Conservation (phyloP, 805 yeast species). For the Wickerhamiella shivajii region DNA sequence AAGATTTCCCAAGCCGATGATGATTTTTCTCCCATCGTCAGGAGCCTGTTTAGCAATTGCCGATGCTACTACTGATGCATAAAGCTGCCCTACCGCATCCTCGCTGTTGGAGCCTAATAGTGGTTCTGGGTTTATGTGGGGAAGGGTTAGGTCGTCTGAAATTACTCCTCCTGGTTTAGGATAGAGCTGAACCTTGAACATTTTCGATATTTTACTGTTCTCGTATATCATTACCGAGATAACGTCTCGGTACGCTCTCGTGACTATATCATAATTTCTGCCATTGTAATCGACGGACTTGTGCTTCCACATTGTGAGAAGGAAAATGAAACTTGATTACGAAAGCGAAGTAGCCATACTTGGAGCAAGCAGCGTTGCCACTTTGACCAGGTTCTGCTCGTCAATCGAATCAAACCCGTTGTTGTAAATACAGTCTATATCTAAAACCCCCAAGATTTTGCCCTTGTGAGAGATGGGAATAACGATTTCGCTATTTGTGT, state of each 20-base stretch:
- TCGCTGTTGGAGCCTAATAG: slow-evolving; percentile 15
- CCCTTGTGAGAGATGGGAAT: slow-evolving; percentile 50
- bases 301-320: slow-evolving; percentile 4
- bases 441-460: slow-evolving; percentile 58
- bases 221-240: slow-evolving; percentile 22
- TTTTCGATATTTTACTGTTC: slow-evolving; percentile 19
- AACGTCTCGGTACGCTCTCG: slow-evolving; percentile 20
- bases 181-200: slow-evolving; percentile 17
- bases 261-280: slow-evolving; percentile 19
- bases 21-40: slow-evolving; percentile 21
- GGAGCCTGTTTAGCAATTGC: slow-evolving; percentile 22
- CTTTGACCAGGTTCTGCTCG: slow-evolving; percentile 38
- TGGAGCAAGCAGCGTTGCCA: slow-evolving; percentile 39
- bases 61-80: slow-evolving; percentile 23
- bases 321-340: slow-evolving; percentile 2
- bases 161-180: slow-evolving; percentile 15
- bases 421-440: slow-evolving; percentile 58
- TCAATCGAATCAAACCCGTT: slow-evolving; percentile 60
- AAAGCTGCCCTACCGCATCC: slow-evolving; percentile 20
- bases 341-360: slow-evolving; percentile 30
- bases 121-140: slow-evolving; percentile 15
- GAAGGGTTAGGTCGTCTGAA: slow-evolving; percentile 12
- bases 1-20: slow-evolving; percentile 23
- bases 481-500: slow-evolving; percentile 83
- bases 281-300: slow-evolving; percentile 13